Percentiles rank a stretch among this genome's conserved stretches.
These are phyloP conservation scores for Cymbomonas tetramitiformis DNA, from an alignment of 139 green algal species.

Conservation along the genomic window DNA sequence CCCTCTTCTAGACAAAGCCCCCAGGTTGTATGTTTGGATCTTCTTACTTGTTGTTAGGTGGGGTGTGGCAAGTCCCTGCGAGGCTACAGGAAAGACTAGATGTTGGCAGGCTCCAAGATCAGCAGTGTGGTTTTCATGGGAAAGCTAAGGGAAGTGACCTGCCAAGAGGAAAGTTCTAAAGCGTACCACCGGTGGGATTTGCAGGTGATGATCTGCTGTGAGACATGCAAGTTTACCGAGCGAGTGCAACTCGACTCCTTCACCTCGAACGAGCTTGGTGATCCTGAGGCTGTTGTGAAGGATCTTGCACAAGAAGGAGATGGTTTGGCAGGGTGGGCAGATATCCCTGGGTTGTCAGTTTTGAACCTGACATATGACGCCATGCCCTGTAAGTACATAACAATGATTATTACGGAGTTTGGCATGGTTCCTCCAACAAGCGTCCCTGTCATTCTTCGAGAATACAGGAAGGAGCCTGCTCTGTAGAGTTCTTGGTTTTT, in stretches of 20 bases:
- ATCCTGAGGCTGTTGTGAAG: slow-evolving; percentile 7
- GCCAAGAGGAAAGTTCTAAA: no score
- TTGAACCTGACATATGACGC: slow-evolving; percentile 91
- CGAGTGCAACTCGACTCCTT: slow-evolving; percentile 56
- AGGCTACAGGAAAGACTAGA: no score
- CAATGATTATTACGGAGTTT: slow-evolving; percentile 81
- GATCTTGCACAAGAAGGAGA: not conserved
- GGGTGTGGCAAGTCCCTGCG: no score
- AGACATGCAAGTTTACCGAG: slow-evolving; percentile 93
- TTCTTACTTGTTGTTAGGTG: no score
- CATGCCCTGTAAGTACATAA: slow-evolving; percentile 79
- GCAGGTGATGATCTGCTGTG: slow-evolving; percentile 79
- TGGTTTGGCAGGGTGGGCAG: slow-evolving; percentile 4
- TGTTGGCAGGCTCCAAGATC: no score
- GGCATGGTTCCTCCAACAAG: slow-evolving; percentile 72
- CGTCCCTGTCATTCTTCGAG: slow-evolving; percentile 80
- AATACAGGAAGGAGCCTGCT: slow-evolving; percentile 52
- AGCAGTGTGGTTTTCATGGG: no score
- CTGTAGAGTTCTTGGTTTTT: no score
- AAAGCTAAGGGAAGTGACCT: no score
- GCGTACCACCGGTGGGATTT: slow-evolving; percentile 26
- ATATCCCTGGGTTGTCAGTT: slow-evolving; percentile 28
- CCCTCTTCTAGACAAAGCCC: no score
- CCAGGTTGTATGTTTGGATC: no score
- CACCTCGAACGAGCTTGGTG: slow-evolving; percentile 85